These are phyloP conservation scores for Colletotrichum salicis DNA, from an alignment of 2,329 filamentous ascomycete genomes.

Conservation along the genomic window DNA sequence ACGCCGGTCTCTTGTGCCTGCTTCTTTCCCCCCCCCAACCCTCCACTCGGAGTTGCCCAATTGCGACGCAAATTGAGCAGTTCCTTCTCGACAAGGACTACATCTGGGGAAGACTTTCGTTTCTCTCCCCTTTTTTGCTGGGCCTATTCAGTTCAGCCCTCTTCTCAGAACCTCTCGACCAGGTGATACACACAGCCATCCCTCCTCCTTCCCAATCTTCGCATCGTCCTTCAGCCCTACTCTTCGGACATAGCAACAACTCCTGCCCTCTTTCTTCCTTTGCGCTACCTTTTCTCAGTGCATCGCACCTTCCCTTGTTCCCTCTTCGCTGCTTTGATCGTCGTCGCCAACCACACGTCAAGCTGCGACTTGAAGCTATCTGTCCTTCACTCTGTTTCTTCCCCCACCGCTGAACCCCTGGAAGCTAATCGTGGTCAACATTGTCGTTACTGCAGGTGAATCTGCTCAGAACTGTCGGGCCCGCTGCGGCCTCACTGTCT, in stretches of 20 bases:
- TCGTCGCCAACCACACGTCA: not conserved
- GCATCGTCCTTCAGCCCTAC: constrained; percentile 22
- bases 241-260: constrained; percentile 3
- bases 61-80: constrained; percentile 49
- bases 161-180: constrained; percentile 26
- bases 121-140: constrained; percentile 21
- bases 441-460: constrained; percentile 13
- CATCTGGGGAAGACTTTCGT: constrained; percentile 30
- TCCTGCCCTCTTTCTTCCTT: not conserved
- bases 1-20: constrained; percentile 38
- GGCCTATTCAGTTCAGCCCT: constrained; percentile 21
- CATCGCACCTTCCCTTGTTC: not conserved
- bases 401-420: constrained; percentile 26
- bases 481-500: constrained; percentile 18
- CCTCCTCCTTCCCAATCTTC: constrained; percentile 19
- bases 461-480: constrained; percentile 14
- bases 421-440: constrained; percentile 29
- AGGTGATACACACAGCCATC: constrained; percentile 34
- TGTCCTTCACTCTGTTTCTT: constrained; percentile 24
- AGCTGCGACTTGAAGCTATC: constrained; percentile 28
- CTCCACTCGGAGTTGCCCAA: constrained; percentile 50
- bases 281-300: not conserved
- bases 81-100: constrained; percentile 21
- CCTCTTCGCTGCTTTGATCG: not conserved
- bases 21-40: constrained; percentile 37